Evolutionary conservation across 768 basidiomycete species (phyloP), one percentile per base, ranked within the genome.

Genomic region (Leccinum subgranulosum): DNA sequence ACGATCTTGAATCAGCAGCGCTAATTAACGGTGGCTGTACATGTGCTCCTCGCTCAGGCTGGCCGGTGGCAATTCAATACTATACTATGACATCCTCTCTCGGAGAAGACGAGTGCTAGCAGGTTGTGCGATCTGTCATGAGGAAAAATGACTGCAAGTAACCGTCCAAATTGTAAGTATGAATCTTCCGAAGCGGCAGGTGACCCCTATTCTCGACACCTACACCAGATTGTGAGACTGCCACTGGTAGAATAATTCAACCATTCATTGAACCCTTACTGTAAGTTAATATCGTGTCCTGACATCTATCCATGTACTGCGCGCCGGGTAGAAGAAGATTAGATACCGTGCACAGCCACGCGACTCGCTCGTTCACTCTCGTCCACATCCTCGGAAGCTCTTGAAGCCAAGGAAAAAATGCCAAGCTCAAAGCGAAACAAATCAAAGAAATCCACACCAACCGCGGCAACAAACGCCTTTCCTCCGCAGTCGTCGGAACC

Each of bases 401-500:
- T 12, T 27, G 29, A 29, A 29, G 29, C 4, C 27, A 23, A 17
- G 4, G 25, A 39, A 36, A 7, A 17, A n/a, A 63, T 64, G 60
- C 57, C 63, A 4, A 50, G 45, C 25, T 76, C 79, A 56, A 90
- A 85, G 70, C 79, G 75, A 68, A 82, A 78, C 63, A 86, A 84
- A 70, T 58, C 75, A 49, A 84, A 83, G 73, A 83, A 84, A 68
- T 57, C 64, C 23, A 25, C 74, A 48, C 66, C 77, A 15, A 61
- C 72, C 7, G 46, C 72, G 1, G 54, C 61, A 14, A 45, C 66
- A 25, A 47, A 54, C 14, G 15, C 60, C 3, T 39, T 66, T n/a
- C 65, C 67, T 47, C 61, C 72, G 23, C 64, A 69, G 15, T 57
- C 70, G 1, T 69, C 75, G 29, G 64, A 74, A 1, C 58, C 61